Conservation (phyloP, 805 yeast genomes). For the Scheffersomyces spartinae region DNA sequence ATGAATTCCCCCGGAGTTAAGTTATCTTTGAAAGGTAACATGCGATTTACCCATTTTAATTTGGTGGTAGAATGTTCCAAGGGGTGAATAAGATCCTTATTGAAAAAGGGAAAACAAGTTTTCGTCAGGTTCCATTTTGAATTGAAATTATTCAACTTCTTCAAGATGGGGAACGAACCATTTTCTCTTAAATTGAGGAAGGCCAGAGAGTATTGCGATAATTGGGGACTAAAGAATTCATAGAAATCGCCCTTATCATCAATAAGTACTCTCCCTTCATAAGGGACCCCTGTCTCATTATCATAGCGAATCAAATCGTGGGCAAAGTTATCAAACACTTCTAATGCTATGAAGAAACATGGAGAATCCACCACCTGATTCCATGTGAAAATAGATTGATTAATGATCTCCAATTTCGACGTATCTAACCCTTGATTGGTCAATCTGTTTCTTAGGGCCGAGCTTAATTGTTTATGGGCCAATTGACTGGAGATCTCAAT, state of each 20-base stretch:
- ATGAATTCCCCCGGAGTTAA: slow-evolving; percentile 66
- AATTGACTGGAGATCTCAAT: slow-evolving; percentile 60
- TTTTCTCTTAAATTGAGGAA: slow-evolving; percentile 46
- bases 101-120: slow-evolving; percentile 16
- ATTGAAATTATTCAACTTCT: slow-evolving; percentile 9
- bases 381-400: slow-evolving; percentile 74
- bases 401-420: slow-evolving; percentile 50
- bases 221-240: slow-evolving; percentile 55
- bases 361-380: slow-evolving; percentile 44
- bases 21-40: slow-evolving; percentile 57
- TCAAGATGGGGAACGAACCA: slow-evolving; percentile 27
- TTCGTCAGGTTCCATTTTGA: slow-evolving; percentile 14
- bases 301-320: slow-evolving; percentile 78
- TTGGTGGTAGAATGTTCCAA: slow-evolving; percentile 35
- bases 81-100: slow-evolving; percentile 42
- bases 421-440: slow-evolving; percentile 35
- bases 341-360: slow-evolving; percentile 69
- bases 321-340: slow-evolving; percentile 74
- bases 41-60: slow-evolving; percentile 33
- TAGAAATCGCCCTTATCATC: slow-evolving; percentile 66
- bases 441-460: slow-evolving; percentile 22
- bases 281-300: slow-evolving; percentile 49
- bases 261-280: slow-evolving; percentile 67
- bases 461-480: slow-evolving; percentile 41
- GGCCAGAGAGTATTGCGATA: slow-evolving; percentile 43